Conservation (phyloP, 176 grass and related monocot genomes). For the Pontederia crassipes region DNA sequence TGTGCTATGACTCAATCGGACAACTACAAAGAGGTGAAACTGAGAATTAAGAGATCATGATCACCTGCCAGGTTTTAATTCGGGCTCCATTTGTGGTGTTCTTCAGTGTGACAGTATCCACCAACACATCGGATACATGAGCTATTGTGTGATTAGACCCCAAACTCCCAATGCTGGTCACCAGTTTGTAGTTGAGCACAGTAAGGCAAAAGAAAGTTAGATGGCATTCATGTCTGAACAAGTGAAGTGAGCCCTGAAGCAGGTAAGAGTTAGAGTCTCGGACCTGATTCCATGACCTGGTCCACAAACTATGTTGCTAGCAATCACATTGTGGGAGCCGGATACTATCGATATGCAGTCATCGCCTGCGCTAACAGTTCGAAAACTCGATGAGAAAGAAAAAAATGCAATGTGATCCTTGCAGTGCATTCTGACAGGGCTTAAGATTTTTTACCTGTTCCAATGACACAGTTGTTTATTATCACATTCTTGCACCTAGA, state of each 20-base stretch:
- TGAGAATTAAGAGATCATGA: conserved; percentile 29
- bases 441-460: conserved; percentile 32
- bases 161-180: conserved; percentile 72
- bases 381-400: neutral
- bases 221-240: neutral
- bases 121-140: conserved; percentile 63
- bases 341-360: conserved; percentile 83
- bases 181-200: neutral
- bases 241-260: neutral
- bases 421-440: neutral
- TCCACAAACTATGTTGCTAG: conserved; percentile 48
- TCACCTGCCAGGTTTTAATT: conserved; percentile 95
- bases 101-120: conserved; percentile 45
- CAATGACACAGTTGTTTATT: conserved; percentile 47
- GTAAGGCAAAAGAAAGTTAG: neutral
- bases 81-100: conserved; percentile 70
- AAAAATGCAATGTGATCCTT: neutral
- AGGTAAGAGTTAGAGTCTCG: neutral
- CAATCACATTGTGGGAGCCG: conserved; percentile 38
- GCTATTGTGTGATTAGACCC: conserved; percentile 37
- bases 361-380: conserved; percentile 42
- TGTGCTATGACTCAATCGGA: no score
- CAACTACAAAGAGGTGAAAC: neutral
- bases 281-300: conserved; percentile 47
- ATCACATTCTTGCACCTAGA: conserved; percentile 31